Base-by-base conservation (phyloP, 2,329 filamentous ascomycete genomes). In the Chaetomiaceae sp. region DNA sequence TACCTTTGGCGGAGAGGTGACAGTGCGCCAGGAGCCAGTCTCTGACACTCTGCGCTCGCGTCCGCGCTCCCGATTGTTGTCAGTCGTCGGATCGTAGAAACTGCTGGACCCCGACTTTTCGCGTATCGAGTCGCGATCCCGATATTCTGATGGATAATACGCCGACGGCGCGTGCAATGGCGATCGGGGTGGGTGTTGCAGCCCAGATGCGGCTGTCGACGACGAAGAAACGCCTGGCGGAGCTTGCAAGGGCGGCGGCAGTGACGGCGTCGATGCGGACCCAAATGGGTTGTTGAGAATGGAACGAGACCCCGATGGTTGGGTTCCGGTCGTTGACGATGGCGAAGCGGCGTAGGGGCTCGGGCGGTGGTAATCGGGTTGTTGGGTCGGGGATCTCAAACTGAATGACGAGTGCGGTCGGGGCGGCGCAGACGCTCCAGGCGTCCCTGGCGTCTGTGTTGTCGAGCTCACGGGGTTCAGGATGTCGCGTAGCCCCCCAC, bases 11-110 rank as follows among this genome's bases (percentile, higher is more conserved):
- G 72, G 69, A 56, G 70, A 68, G 56, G 64, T 63, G 63, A 68
- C 65, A 55, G 68, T 71, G 60, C 71, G 71, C 72, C 74, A 76
- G 60, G 72, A 70, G 37, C 59, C 62, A 33, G 65, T 58, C 61
- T 77, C 75, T 52, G 72, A 74, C 58, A 71, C 64, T 54, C 67
- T 68, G 60, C 71, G 73, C 62, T 75, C 73, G 6, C 70, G 25
- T 12, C 12, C 25, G 12, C 30, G 73, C 62, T 75, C 73, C 55
- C 68, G 71, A 56, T 70, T 71, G 31, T 70, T 71, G 66, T 79
- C 76, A 38, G 73, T 76, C 38, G 73, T 73, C 14, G 76, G 76
- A 59, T 79, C 76, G 68, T 79, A 79, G 66, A 76, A 77, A 63
- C 72, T 71, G 60, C 74, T 67, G 50, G 68, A 64, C 14, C 65